Percentiles rank a stretch among this genome's conserved stretches.
Conservation (phyloP, 257 asterid genomes). For the Craterostigma plantagineum region DNA sequence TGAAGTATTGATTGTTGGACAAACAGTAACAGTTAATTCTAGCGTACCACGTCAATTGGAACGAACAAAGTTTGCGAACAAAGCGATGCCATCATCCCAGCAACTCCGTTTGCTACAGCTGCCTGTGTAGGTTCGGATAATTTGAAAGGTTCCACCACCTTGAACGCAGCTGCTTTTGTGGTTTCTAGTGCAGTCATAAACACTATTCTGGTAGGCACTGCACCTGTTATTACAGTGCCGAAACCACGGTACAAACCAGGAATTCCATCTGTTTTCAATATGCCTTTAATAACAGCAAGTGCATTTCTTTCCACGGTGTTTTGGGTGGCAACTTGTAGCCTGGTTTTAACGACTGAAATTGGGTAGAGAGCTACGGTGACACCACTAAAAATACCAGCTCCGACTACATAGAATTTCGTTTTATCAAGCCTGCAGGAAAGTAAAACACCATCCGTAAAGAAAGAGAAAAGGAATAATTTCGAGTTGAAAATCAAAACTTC, state of each 20-base stretch:
- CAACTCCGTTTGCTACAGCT: slow-evolving; percentile 64
- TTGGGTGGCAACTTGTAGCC: slow-evolving; percentile 56
- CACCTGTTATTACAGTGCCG: slow-evolving; percentile 65
- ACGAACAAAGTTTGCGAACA: slow-evolving; percentile 74
- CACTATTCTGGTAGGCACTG: slow-evolving; percentile 64
- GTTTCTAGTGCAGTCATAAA: slow-evolving; percentile 76
- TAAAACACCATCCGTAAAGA: slow-evolving; percentile 4
- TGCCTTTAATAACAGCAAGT: slow-evolving; percentile 45
- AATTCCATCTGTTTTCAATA: slow-evolving; percentile 47
- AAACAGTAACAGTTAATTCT: too few species aligned
- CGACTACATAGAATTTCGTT: slow-evolving; percentile 47
- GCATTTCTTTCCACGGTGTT: slow-evolving; percentile 46
- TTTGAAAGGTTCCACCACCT: slow-evolving; percentile 41
- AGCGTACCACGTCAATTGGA: slow-evolving; percentile 77
- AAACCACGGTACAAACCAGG: slow-evolving; percentile 77
- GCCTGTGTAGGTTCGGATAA: slow-evolving; percentile 64
- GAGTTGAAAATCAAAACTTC: too few species aligned
- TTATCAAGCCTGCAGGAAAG: slow-evolving; percentile 57
- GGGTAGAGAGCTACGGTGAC: slow-evolving; percentile 69
- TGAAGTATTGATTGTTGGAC: too few species aligned
- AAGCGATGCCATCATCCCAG: slow-evolving; percentile 69
- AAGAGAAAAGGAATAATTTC: neutral
- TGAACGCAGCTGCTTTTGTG: slow-evolving; percentile 48
- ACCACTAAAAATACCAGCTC: slow-evolving; percentile 78
- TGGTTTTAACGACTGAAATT: slow-evolving; percentile 66